Evolutionary conservation across 495 filamentous ascomycete genomes (phyloP).

Genomic region (Evernia prunastri): DNA sequence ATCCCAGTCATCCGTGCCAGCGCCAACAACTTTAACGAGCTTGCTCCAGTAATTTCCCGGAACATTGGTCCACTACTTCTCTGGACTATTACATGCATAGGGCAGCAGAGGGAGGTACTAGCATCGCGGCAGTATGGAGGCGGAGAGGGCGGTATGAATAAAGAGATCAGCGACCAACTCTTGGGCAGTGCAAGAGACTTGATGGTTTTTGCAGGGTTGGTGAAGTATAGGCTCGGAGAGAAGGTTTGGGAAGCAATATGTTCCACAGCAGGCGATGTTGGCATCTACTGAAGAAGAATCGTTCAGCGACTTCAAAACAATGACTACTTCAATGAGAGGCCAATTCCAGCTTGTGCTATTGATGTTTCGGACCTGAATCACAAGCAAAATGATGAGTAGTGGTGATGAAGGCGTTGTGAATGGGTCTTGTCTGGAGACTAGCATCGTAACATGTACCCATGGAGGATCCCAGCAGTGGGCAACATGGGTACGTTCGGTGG

Average conservation of each 20-base stretch:
- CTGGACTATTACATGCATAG: conserved; percentile 85
- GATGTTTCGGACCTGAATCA: background rate
- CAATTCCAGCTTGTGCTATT: too few relatives aligned
- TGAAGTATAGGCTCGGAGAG: conserved; percentile 76
- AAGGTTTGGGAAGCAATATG: conserved; percentile 77
- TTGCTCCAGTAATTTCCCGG: conserved; percentile 70
- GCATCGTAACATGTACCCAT: background rate
- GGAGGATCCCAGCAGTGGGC: background rate
- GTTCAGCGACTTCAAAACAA: background rate
- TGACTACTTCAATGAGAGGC: background rate
- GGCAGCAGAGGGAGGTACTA: conserved; percentile 62
- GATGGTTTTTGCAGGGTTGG: conserved; percentile 89
- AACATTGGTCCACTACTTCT: conserved; percentile 85
- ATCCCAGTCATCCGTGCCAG: conserved; percentile 64
- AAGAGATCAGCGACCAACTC: conserved; percentile 61
- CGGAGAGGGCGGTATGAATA: conserved; percentile 65
- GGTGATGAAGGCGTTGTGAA: background rate
- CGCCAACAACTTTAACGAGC: conserved; percentile 66
- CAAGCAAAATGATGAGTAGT: background rate
- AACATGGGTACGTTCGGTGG: background rate
- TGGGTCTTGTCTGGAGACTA: background rate
- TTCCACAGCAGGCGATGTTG: conserved; percentile 63
- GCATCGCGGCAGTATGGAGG: conserved; percentile 62
- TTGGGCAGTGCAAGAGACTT: conserved; percentile 75
- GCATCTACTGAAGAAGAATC: conserved; percentile 32